Evolutionary conservation across 495 filamentous ascomycete genomes (phyloP), one percentile per base, ranked within the genome.

Genomic region (Talaromyces borbonicus): DNA sequence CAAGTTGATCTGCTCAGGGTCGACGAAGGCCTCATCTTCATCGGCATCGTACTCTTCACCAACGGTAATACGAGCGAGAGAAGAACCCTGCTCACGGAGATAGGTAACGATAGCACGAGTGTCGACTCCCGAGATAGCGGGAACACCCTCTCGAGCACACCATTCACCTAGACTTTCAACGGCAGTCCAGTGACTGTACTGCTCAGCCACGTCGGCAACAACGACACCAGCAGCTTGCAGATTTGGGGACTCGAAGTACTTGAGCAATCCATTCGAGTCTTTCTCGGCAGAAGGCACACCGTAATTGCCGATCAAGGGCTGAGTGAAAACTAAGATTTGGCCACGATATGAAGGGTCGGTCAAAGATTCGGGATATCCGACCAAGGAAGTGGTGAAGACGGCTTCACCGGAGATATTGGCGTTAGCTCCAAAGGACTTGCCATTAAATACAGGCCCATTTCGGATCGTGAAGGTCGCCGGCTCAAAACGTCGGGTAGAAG

Each of bases 221-320:
- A 99, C 90, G 42, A 99, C 80, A 57, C 89, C 92, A 48, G 83
- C 84, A 42, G 90, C 94, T 69, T 99, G 92, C 54, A 99, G 89
- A 65, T 96, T 82, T 31, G 92, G 89, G 16, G 88, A 94, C 68
- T 96, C 90, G 56, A 95, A 96, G 72, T 95, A 90, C 63, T 86
- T 87, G 56, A 92, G 69, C 46, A 93, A 73, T 50, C 84, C 85
- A 63, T 78, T 77, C 60, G 83, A 64, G 59, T 93, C 87, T 40
- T 87, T 79, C 56, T 74, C 75, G 25, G 71, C 74, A 11, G 85
- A 87, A 2, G 88, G 89, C 1, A 95, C 88, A 55, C 92, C 92
- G 59, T 99, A 99, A 72, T 99, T 99, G 52, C 92, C 92, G 63
- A 99, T 95, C 51, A 99, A 70, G n/a, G 92, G 92, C 61, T 94